These are phyloP conservation scores for Globisporangium spinosum DNA, from an alignment of 352 stramenopile species.

Conservation along the genomic window DNA sequence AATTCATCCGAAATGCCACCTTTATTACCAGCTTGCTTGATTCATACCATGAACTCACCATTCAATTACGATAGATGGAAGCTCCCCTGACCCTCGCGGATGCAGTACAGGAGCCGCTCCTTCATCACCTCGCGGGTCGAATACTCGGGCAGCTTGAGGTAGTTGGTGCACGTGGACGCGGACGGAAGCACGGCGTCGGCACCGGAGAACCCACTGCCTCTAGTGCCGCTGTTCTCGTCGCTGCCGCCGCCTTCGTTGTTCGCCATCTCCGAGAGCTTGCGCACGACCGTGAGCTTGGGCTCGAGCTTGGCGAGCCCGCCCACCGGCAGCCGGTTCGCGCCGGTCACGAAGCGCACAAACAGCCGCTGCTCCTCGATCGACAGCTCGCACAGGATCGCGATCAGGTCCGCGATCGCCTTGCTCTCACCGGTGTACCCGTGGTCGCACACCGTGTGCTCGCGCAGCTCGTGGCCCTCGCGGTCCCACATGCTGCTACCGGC, in stretches of 20 bases:
- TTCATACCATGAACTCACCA: background rate
- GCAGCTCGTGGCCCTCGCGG: constrained; percentile 61
- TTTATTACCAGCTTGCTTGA: background rate
- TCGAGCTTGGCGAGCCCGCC: constrained; percentile 79
- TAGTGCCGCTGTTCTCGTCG: constrained; percentile 3
- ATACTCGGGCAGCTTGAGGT: constrained; percentile 91
- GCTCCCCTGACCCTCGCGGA: constrained; percentile 80
- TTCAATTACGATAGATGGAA: constrained; percentile 69
- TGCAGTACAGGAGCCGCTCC: constrained; percentile 73
- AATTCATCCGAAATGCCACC: background rate
- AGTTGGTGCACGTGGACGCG: constrained; percentile 88
- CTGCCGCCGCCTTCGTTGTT: constrained; percentile 11
- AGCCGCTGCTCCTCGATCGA: constrained; percentile 62
- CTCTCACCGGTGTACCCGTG: constrained; percentile 77
- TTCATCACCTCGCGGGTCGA: constrained; percentile 72
- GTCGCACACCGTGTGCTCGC: constrained; percentile 77
- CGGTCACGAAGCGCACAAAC: constrained; percentile 90
- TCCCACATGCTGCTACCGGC: constrained; percentile 55
- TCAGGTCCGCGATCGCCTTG: constrained; percentile 63
- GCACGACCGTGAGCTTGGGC: constrained; percentile 87
- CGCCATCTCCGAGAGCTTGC: constrained; percentile 50
- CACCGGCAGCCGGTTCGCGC: constrained; percentile 78
- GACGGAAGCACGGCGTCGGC: constrained; percentile 69
- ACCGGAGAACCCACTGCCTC: constrained; percentile 6
- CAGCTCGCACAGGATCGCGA: constrained; percentile 75